phyloP scores from a whole-genome alignment of 306 rosid species.

The Dalbergia cochinchinensis region DNA sequence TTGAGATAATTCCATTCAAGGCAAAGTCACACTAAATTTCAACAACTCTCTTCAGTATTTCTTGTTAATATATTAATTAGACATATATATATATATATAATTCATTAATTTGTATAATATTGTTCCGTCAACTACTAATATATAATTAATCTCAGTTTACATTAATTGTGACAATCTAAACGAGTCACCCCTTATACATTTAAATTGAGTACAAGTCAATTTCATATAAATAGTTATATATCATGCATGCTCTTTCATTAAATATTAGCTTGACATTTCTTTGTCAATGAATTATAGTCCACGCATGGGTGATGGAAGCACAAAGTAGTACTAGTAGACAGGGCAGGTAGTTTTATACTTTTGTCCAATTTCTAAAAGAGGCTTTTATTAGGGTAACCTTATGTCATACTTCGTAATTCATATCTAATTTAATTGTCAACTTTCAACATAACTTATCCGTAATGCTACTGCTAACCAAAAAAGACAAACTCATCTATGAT shows the following conservation, averaged over 20 bases:
- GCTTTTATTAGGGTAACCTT: neutral
- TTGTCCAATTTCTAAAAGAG: neutral
- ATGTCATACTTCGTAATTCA: neutral
- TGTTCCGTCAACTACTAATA: constrained; percentile 1
- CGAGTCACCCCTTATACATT: neutral
- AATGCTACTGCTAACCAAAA: neutral
- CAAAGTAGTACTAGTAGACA: neutral
- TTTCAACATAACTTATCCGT: neutral
- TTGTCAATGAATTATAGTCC: constrained; percentile 27
- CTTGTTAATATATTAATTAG: neutral
- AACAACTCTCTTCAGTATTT: too few relatives aligned
- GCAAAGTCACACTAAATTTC: too few relatives aligned
- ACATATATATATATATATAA: neutral
- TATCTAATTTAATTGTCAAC: constrained; percentile 20
- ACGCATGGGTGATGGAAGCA: neutral
- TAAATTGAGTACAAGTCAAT: constrained; percentile 9
- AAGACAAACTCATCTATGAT: constrained; percentile 8
- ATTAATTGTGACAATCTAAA: neutral
- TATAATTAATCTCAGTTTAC: neutral
- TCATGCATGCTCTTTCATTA: neutral
- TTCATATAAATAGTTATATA: neutral
- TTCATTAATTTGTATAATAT: neutral
- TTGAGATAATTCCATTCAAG: too few relatives aligned
- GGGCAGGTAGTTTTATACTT: neutral
- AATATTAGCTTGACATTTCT: constrained; percentile 15